Conservation (phyloP, 768 basidiomycete species). For the Tricholoma furcatifolium region DNA sequence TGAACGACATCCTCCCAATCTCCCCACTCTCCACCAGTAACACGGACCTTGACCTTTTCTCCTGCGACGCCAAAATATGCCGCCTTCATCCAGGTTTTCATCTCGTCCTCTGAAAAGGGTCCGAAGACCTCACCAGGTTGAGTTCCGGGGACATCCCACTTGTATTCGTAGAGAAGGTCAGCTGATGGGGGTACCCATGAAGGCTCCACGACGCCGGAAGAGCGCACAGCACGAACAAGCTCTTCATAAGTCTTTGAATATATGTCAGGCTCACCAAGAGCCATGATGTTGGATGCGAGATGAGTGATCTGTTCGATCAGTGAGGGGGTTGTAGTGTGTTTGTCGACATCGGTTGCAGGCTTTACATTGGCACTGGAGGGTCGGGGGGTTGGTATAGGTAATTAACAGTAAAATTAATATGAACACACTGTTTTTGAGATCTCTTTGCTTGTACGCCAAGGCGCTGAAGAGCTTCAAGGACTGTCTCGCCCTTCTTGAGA, state of each 20-base stretch:
- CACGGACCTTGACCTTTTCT: constrained; percentile 75
- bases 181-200: constrained; percentile 79
- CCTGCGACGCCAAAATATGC: constrained; percentile 78
- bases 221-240: constrained; percentile 72
- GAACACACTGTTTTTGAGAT: constrained; percentile 37
- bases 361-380: constrained; percentile 28
- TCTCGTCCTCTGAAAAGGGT: constrained; percentile 78
- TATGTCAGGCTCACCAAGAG: constrained; percentile 80
- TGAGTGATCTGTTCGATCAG: constrained; percentile 82
- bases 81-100: constrained; percentile 78
- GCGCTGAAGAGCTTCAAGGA: constrained; percentile 85
- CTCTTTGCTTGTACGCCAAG: constrained; percentile 71
- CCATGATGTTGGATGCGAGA: constrained; percentile 86
- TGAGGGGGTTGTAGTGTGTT: constrained; percentile 33
- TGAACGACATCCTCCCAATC: constrained; percentile 66
- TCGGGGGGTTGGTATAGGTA: background rate
- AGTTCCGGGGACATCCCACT: constrained; percentile 61
- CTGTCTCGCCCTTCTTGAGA: constrained; percentile 88
- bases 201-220: constrained; percentile 64
- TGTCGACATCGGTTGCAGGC: constrained; percentile 39
- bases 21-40: constrained; percentile 69
- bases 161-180: constrained; percentile 77
- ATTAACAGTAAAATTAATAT: constrained; percentile 5
- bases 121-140: constrained; percentile 62
- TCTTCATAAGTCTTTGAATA: constrained; percentile 87